These are phyloP conservation scores for Kwoniella sp. DNA, from an alignment of 768 basidiomycete genomes.

Conservation along the genomic window DNA sequence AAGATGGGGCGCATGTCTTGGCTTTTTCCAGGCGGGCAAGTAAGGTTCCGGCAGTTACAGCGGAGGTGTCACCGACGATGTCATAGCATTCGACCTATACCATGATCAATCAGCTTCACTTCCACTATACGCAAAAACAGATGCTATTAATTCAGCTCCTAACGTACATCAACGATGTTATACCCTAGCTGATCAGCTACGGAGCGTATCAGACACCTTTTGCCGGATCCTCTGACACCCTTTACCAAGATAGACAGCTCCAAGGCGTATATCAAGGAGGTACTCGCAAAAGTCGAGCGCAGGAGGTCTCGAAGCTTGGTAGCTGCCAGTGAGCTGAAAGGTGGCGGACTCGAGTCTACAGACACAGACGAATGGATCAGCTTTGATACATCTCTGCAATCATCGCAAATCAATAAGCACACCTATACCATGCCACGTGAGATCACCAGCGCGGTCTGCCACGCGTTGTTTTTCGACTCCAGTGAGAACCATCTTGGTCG, in stretches of 20 bases:
- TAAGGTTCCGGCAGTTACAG: constrained; percentile 72
- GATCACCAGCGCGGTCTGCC: constrained; percentile 61
- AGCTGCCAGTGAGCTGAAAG: constrained; percentile 49
- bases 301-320: constrained; percentile 64
- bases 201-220: constrained; percentile 64
- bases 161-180: constrained; percentile 59
- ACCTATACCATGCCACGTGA: constrained; percentile 63
- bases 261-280: constrained; percentile 66
- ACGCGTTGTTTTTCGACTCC: constrained; percentile 70
- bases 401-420: constrained; percentile 28
- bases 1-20: constrained; percentile 74
- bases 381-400: no score
- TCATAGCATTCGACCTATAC: constrained; percentile 82
- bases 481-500: constrained; percentile 74
- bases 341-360: constrained; percentile 20
- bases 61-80: constrained; percentile 73
- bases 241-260: constrained; percentile 73
- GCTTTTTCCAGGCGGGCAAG: constrained; percentile 76
- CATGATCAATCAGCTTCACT: constrained; percentile 2
- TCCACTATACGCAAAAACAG: no score
- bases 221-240: constrained; percentile 79
- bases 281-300: constrained; percentile 64
- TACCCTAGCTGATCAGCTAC: constrained; percentile 64
- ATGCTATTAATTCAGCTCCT: no score
- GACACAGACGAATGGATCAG: no score